phyloP scores from a whole-genome alignment of 805 yeast genomes.

The Ascoidea tarda region DNA sequence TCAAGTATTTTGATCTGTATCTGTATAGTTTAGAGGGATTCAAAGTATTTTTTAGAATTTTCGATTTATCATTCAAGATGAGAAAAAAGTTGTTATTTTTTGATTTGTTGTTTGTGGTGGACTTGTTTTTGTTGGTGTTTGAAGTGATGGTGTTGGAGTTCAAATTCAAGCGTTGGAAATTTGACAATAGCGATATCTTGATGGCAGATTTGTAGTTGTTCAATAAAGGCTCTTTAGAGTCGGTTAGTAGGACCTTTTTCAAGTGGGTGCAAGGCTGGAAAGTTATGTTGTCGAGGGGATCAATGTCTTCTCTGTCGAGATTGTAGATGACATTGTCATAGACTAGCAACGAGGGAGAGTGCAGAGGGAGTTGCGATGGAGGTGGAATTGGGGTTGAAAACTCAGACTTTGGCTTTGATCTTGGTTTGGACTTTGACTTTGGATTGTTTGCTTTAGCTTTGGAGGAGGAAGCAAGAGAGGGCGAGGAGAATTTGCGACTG shows the following conservation, averaged over 20 bases:
- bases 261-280: slow-evolving; percentile 37
- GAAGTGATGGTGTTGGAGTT: slow-evolving; percentile 15
- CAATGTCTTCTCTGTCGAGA: neutral
- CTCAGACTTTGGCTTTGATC: too few species aligned
- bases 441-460: too few species aligned
- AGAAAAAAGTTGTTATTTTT: neutral
- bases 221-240: slow-evolving; percentile 33
- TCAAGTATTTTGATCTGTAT: neutral
- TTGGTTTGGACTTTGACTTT: too few species aligned
- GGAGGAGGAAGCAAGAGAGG: too few species aligned
- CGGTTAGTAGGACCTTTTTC: slow-evolving; percentile 29
- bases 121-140: slow-evolving; percentile 18
- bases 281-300: slow-evolving; percentile 13
- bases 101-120: neutral
- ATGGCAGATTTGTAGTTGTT: slow-evolving; percentile 38
- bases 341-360: too few species aligned
- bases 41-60: neutral
- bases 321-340: too few species aligned
- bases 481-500: too few species aligned
- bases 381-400: too few species aligned
- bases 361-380: too few species aligned
- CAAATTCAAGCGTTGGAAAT: slow-evolving; percentile 8
- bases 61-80: neutral
- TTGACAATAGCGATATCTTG: slow-evolving; percentile 24
- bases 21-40: too few species aligned